Base-by-base conservation (phyloP, 1,139 yeast genomes). In the Scheffersomyces cryptocercus region DNA sequence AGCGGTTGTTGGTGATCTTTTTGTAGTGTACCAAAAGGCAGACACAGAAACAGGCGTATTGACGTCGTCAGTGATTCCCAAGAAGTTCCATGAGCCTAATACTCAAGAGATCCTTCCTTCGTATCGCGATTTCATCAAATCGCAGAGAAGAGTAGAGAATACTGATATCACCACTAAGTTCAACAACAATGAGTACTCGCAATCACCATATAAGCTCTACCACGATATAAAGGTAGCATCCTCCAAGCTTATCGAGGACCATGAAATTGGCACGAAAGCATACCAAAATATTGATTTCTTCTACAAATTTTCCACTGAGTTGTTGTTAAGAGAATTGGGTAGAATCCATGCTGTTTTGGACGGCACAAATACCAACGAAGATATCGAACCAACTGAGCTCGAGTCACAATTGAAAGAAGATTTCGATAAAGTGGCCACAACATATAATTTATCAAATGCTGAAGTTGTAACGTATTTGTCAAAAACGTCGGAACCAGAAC, bases 161-260 rank as follows among this genome's bases (percentile, higher is more conserved):
- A 62, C 64, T 4, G 53, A 62, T 33, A 53, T 70, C 16, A 30
- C 39, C 8, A 47, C 54, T 7, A 68, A 61, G 40, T 58, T 52
- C 44, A 40, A 53, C 8, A 35, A 49, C 1, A 56, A 64, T 0
- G 56, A 63, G 26, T 85, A 84, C 55, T 53, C 54, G 5, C 39
- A 37, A 1, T 56, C 72, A 0, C 68, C 84, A 8, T 85, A 83
- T 53, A 67, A 67, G 37, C 55, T 89, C 11, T 88, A 78, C 56
- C 93, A 86, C 57, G 98, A 91, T 61, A 62, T 91, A 46, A 86
- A 82, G 54, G 67, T 85, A 13, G 84, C 86, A 0, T 71, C 85
- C 35, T 77, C 82, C 8, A 59, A 76, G 24, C 67, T 75, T 30
- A 72, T 86, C 16, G 68, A 70, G 31, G 65, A 70, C 40, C 67